Base-by-base conservation (phyloP, 2,329 filamentous ascomycete genomes). In the Claviceps quebecensis region DNA sequence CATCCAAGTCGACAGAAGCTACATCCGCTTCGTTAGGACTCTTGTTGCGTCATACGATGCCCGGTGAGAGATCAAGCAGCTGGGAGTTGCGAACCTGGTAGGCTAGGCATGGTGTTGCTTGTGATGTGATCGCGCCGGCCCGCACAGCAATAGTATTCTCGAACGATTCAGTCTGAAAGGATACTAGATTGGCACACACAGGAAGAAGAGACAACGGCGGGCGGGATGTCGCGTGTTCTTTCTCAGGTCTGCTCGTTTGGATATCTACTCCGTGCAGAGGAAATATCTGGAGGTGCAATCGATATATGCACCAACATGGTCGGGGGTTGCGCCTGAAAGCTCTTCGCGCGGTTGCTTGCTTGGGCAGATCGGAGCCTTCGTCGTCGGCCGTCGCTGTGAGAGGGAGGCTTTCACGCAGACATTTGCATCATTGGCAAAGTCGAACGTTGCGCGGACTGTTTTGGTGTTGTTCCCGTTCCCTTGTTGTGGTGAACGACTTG, bases 1-100 rank as follows among this genome's bases (percentile, higher is more conserved):
- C 89, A 74, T 98, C 93, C 63, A 98, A 81, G 69, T 98, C 91
- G 72, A 98, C 90, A 70, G 88, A 95, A 61, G 87, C 90, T 95
- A 62, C 45, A 52, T 43, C 29, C 37, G 45, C 41, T 39, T n/a
- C 29, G 45, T 50, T 26, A 44, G 45, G 44, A 49, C 47, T 34
- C 29, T 38, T n/a, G 4, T 17, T 13, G 2, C 29, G 23, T 22
- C 17, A 23, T 19, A 9, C 19, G 13, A 34, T 17, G 16, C 11
- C 23, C 37, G 48, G 11, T 17, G 23, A 34, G 44, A 44, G 9
- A 34, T 11, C 29, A 34, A 34, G 44, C 5, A 45, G 38, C 49
- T 34, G 29, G 29, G 29, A 46, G 17, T 40, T 49, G 63, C 73
- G 64, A 67, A 79, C 76, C 69, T 63, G 76, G 76, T 62, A 79